Evolutionary conservation across 176 grass and related monocot species (phyloP).

Genomic region (Chloris gayana): DNA sequence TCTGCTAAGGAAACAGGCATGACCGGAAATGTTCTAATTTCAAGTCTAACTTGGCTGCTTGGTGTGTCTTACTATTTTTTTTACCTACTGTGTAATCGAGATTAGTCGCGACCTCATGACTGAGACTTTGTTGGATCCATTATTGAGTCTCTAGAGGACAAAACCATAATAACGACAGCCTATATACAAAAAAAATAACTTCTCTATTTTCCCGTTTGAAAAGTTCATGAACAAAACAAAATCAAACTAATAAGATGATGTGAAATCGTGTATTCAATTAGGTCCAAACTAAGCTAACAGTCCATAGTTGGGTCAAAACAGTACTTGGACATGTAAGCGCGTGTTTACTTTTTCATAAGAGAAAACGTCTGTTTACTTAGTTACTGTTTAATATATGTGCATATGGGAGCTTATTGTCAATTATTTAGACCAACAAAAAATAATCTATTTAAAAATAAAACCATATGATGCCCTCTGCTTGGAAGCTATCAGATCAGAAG

Average conservation of each 20-base stretch:
- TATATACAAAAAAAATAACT: no score
- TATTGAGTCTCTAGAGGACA: background rate
- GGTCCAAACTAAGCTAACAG: background rate
- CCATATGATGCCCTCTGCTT: no score
- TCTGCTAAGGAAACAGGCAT: background rate
- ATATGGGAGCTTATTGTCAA: no score
- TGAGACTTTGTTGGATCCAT: background rate
- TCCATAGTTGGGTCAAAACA: background rate
- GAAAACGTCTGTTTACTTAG: no score
- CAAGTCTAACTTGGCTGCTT: background rate
- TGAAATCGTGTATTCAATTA: background rate
- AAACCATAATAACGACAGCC: slow-evolving; percentile 18
- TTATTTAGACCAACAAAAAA: no score
- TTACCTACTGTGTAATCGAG: background rate
- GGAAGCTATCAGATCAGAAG: no score
- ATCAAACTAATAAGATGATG: no score
- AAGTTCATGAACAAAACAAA: background rate
- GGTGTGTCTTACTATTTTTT: background rate
- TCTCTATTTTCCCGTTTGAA: background rate
- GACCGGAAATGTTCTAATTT: background rate
- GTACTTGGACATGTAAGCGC: background rate
- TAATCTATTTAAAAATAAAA: no score
- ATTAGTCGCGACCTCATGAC: background rate
- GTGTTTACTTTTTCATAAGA: background rate
- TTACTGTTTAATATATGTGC: no score